Percentiles rank a stretch among this genome's conserved stretches.
phyloP scores from a whole-genome alignment of 257 asterid species.

The Rauvolfia tetraphylla region DNA sequence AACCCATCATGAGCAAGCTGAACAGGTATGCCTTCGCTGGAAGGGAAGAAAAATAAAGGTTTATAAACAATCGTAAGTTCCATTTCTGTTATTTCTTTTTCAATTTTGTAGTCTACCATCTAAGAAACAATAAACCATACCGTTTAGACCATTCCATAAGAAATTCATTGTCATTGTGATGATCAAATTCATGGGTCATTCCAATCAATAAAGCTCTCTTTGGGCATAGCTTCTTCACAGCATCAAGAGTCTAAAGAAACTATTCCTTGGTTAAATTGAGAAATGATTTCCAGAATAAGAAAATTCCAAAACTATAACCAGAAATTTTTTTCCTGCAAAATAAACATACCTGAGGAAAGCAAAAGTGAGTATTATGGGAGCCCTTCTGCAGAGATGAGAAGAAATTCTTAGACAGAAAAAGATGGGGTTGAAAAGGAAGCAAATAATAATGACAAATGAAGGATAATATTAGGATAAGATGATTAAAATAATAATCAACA shows the following conservation, averaged over 20 bases:
- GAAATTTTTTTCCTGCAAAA: not conserved
- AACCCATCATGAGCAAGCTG: slow-evolving; percentile 88
- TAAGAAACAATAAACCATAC: slow-evolving; percentile 33
- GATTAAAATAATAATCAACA: not conserved
- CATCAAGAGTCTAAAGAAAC: slow-evolving; percentile 68
- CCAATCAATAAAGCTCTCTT: slow-evolving; percentile 89
- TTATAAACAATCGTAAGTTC: slow-evolving; percentile 2
- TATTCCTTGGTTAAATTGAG: slow-evolving; percentile 17
- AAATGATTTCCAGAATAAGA: slow-evolving; percentile 11
- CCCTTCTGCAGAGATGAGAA: slow-evolving; percentile 54
- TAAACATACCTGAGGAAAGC: slow-evolving; percentile 82
- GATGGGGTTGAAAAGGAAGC: not conserved
- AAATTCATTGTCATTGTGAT: slow-evolving; percentile 79
- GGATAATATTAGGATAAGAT: not conserved
- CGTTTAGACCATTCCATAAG: slow-evolving; percentile 85
- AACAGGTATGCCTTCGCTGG: slow-evolving; percentile 91
- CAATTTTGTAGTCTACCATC: not conserved
- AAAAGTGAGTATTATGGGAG: slow-evolving; percentile 88
- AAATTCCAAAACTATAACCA: slow-evolving; percentile 7
- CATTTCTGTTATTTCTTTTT: not conserved
- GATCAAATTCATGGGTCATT: slow-evolving; percentile 97
- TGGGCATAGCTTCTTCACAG: slow-evolving; percentile 74
- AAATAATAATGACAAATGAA: not conserved
- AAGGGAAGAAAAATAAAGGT: slow-evolving; percentile 24
- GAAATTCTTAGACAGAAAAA: slow-evolving; percentile 6